Conservation (phyloP, 2,329 filamentous ascomycete genomes). For the Ascochyta rabiei region DNA sequence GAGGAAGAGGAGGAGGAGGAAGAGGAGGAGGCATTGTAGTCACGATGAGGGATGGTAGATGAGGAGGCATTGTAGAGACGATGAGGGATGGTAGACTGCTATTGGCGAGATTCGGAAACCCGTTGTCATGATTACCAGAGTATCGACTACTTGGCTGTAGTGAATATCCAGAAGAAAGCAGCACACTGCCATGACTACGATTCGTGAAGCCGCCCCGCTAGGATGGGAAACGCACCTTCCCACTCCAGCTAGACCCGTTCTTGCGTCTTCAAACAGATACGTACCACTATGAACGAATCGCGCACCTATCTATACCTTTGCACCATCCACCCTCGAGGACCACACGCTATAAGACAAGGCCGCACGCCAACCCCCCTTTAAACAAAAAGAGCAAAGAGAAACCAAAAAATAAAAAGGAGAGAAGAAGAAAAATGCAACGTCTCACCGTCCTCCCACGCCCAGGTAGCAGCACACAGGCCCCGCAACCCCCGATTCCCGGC, state of each 20-base stretch:
- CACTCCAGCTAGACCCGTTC: background rate
- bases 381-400: background rate
- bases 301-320: no score
- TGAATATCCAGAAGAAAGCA: background rate
- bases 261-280: no score
- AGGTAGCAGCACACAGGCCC: conserved; percentile 9
- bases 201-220: background rate
- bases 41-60: no score
- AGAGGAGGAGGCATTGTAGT: no score
- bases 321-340: no score
- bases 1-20: no score
- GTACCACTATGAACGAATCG: no score
- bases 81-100: background rate
- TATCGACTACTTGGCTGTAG: conserved; percentile 7
- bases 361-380: no score
- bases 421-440: background rate
- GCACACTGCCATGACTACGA: background rate
- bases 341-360: no score
- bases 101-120: no score
- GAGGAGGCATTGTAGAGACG: no score
- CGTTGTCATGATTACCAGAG: background rate
- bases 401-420: background rate
- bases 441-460: conserved; percentile 35
- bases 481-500: conserved; percentile 32
- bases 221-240: background rate